phyloP scores from a whole-genome alignment of 495 filamentous ascomycete genomes.

The Penicillium paxilli region DNA sequence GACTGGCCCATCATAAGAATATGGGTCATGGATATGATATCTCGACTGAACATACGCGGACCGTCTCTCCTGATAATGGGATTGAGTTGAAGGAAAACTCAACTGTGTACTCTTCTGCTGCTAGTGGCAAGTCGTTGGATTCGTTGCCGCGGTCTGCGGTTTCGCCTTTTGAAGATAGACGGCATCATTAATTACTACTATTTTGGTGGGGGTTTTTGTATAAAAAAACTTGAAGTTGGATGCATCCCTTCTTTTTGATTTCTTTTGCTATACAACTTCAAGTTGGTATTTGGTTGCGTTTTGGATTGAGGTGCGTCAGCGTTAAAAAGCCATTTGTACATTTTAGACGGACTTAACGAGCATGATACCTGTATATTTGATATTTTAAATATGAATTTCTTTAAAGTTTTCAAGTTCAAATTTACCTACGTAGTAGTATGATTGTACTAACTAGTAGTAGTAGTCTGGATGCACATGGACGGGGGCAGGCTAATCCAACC shows the following conservation, averaged over 20 bases:
- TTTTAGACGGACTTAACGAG: background rate
- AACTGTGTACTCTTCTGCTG: constrained; percentile 6
- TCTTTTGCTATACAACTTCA: no score
- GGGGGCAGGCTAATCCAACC: no score
- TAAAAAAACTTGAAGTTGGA: no score
- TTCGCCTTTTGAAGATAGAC: background rate
- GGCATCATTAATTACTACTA: background rate
- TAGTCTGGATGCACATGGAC: no score
- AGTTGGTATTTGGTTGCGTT: no score
- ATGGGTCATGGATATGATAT: constrained; percentile 15
- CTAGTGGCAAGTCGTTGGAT: background rate
- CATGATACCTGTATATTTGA: constrained; percentile 1
- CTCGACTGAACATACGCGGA: constrained; percentile 13
- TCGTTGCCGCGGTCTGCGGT: background rate
- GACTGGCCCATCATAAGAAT: constrained; percentile 11
- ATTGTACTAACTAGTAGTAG: no score
- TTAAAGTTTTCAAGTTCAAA: no score
- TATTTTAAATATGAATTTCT: no score
- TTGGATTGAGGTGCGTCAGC: no score
- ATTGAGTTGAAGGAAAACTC: constrained; percentile 21
- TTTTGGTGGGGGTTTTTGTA: background rate
- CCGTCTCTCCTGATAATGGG: constrained; percentile 11
- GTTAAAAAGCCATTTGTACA: background rate
- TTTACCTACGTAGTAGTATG: no score
- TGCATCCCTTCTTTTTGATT: background rate